Percentiles rank a stretch among this genome's conserved stretches.
These are phyloP conservation scores for Calonectria hawksworthii DNA, from an alignment of 2,329 filamentous ascomycete species.

Conservation along the genomic window DNA sequence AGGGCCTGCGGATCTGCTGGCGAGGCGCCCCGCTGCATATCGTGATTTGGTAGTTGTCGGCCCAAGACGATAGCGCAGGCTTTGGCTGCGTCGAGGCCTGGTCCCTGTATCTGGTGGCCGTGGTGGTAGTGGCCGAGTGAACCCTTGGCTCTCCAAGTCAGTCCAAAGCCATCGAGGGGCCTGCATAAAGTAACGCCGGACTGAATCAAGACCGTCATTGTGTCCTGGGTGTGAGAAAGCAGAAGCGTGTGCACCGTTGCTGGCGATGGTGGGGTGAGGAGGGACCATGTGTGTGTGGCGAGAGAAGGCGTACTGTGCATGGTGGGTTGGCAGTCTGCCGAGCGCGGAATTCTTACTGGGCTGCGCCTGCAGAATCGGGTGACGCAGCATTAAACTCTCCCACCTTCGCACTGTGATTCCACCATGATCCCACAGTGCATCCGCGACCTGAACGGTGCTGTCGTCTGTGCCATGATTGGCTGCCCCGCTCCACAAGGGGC, in stretches of 20 bases:
- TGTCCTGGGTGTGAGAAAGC: constrained; percentile 9
- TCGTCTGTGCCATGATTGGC: constrained; percentile 37
- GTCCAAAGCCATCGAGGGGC: constrained; percentile 15
- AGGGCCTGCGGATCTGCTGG: constrained; percentile 43
- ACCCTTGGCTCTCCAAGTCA: constrained; percentile 19
- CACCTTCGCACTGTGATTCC: constrained; percentile 17
- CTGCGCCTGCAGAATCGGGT: neutral
- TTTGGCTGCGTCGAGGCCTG: constrained; percentile 37
- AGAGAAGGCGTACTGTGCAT: neutral
- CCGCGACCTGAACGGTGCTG: constrained; percentile 3
- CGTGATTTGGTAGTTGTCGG: constrained; percentile 36
- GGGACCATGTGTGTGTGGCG: neutral
- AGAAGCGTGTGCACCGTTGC: constrained; percentile 7
- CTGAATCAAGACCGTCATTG: constrained; percentile 15
- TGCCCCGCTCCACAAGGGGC: constrained; percentile 34
- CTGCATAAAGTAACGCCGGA: constrained; percentile 11
- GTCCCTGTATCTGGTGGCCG: constrained; percentile 33
- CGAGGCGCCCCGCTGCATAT: constrained; percentile 42
- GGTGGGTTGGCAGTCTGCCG: constrained; percentile 2
- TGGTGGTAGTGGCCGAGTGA: constrained; percentile 19
- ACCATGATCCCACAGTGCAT: constrained; percentile 17
- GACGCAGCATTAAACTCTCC: neutral
- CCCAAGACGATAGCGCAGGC: constrained; percentile 19
- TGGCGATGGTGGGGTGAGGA: constrained; percentile 10
- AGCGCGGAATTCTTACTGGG: constrained; percentile 11